These are phyloP conservation scores for Polytrichum commune DNA, from an alignment of 225 moss, liverwort and hornwort species.

Conservation along the genomic window DNA sequence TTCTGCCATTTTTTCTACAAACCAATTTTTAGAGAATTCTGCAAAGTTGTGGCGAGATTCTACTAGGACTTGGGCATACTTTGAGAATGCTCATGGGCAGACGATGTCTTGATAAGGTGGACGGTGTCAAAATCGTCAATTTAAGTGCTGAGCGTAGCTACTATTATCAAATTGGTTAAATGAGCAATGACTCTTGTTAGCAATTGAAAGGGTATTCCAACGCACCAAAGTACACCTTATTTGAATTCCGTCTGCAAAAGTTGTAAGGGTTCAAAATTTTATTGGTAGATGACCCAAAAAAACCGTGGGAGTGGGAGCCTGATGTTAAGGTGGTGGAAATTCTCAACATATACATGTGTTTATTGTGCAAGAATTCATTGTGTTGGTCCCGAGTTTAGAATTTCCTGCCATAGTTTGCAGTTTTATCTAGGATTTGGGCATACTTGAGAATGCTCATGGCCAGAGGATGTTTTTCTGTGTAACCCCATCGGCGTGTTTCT, in stretches of 20 bases:
- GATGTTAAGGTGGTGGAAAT: not conserved
- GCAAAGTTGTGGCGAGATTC: not conserved
- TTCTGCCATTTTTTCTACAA: too few species aligned
- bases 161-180: not conserved
- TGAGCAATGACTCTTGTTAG: too few species aligned
- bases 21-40: too few species aligned
- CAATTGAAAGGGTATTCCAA: too few species aligned
- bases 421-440: not conserved
- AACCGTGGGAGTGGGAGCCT: too few species aligned
- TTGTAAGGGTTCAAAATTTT: too few species aligned
- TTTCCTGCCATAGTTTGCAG: not conserved
- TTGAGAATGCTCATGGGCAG: not conserved
- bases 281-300: too few species aligned
- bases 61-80: not conserved
- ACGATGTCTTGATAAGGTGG: too few species aligned
- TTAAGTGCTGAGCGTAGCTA: constrained; percentile 3
- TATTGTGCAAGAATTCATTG: not conserved
- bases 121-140: not conserved
- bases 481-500: not conserved
- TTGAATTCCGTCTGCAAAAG: too few species aligned
- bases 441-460: not conserved
- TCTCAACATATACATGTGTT: not conserved
- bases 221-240: too few species aligned
- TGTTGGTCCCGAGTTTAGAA: not conserved
- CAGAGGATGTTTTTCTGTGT: not conserved